A percentile compares a stretch with the other conserved stretches of the same genome.
These are phyloP conservation scores for Pythium dissimile DNA, from an alignment of 352 stramenopile species.

Conservation along the genomic window DNA sequence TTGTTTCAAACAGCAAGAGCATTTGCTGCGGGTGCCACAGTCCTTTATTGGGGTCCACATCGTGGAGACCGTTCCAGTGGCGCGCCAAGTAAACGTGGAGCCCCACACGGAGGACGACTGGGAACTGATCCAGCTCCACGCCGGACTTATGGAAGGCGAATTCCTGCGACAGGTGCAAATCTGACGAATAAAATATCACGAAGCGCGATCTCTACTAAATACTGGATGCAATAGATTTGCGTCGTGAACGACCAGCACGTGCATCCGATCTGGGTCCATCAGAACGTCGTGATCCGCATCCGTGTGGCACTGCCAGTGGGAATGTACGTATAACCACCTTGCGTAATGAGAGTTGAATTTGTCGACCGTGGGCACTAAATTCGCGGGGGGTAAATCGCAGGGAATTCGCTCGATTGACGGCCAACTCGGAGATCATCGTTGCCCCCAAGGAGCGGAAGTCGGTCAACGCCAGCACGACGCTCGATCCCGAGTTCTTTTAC, in stretches of 20 bases:
- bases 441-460: constrained; percentile 63
- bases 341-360: too few relatives aligned
- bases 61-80: constrained; percentile 65
- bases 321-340: constrained; percentile 40
- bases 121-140: constrained; percentile 88
- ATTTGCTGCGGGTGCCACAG: constrained; percentile 51
- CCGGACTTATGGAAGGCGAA: constrained; percentile 75
- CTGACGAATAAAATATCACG: too few relatives aligned
- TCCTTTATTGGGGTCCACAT: constrained; percentile 69
- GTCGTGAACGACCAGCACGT: constrained; percentile 87
- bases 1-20: constrained; percentile 40
- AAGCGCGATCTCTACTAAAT: too few relatives aligned
- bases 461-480: constrained; percentile 19
- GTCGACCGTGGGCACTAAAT: too few relatives aligned
- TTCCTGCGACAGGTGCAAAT: constrained; percentile 83
- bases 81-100: constrained; percentile 77
- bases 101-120: constrained; percentile 85
- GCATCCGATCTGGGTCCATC: constrained; percentile 78
- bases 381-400: constrained; percentile 19
- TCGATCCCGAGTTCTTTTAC: constrained; percentile 57
- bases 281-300: constrained; percentile 73
- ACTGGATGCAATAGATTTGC: constrained; percentile 82
- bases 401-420: constrained; percentile 61
- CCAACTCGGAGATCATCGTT: constrained; percentile 73
- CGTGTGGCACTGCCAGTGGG: constrained; percentile 50